phyloP scores from a whole-genome alignment of 805 yeast species.

The Barnettozyma sucrosica region DNA sequence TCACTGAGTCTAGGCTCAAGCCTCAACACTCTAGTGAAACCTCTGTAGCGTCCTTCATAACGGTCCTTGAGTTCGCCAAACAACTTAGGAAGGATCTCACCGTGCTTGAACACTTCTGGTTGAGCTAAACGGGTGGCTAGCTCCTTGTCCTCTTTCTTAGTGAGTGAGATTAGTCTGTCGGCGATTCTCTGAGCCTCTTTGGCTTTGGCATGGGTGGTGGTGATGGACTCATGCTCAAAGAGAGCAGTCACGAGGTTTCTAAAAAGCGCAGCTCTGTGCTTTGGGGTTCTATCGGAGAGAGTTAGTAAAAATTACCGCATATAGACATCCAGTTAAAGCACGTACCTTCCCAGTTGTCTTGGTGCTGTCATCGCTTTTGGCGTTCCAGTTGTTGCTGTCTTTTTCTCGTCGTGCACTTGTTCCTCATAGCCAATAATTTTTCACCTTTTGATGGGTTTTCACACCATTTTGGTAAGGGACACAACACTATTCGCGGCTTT shows the following conservation, averaged over 20 bases:
- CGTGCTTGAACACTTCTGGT: constrained; percentile 42
- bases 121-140: constrained; percentile 31
- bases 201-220: constrained; percentile 73
- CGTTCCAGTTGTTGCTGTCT: neutral
- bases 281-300: constrained; percentile 17
- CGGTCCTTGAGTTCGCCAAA: constrained; percentile 59
- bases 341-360: constrained; percentile 22
- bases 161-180: constrained; percentile 57
- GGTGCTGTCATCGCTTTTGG: constrained; percentile 20
- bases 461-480: neutral
- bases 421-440: constrained; percentile 1
- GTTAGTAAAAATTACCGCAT: constrained; percentile 4
- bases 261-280: constrained; percentile 39
- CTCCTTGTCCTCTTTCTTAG: constrained; percentile 35
- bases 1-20: constrained; percentile 87
- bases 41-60: constrained; percentile 60
- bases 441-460: neutral
- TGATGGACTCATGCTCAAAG: constrained; percentile 63
- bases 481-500: neutral
- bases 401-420: neutral
- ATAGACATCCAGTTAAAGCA: neutral
- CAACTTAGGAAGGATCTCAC: constrained; percentile 55
- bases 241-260: constrained; percentile 63
- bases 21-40: constrained; percentile 79
- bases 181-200: constrained; percentile 59